Conservation (phyloP, 208 protist species). For the Jaenimonas drosophilae region DNA sequence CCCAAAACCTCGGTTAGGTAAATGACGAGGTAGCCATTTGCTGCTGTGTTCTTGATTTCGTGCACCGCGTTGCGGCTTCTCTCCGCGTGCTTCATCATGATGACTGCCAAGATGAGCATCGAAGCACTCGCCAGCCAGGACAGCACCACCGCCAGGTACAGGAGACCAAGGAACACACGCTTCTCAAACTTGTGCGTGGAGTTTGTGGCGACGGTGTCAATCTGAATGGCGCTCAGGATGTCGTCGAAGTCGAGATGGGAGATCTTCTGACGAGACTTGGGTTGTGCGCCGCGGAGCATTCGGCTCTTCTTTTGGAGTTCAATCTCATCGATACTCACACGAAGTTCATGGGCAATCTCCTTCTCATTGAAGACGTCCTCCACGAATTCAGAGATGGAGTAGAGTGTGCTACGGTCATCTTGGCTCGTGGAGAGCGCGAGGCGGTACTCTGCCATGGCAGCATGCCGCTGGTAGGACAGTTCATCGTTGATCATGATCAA, state of each 20-base stretch:
- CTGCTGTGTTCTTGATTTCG: not conserved
- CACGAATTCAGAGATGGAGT: constrained; percentile 5
- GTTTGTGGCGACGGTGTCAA: not conserved
- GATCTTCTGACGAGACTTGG: not conserved
- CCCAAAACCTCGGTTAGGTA: not conserved
- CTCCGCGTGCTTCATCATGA: not conserved
- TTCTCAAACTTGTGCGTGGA: not conserved
- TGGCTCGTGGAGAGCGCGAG: constrained; percentile 7
- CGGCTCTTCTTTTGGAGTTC: constrained; percentile 16
- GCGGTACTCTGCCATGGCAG: constrained; percentile 5
- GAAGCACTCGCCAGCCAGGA: not conserved
- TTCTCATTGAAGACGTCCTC: constrained; percentile 9
- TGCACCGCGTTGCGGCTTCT: not conserved
- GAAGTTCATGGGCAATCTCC: constrained; percentile 7
- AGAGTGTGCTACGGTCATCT: constrained; percentile 8
- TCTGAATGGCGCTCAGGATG: not conserved
- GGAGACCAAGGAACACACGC: constrained; percentile 5
- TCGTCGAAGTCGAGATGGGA: constrained; percentile 1
- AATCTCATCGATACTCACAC: constrained; percentile 8
- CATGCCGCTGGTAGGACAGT: constrained; percentile 3
- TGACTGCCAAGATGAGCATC: constrained; percentile 1
- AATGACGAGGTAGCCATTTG: not conserved
- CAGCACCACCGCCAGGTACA: not conserved
- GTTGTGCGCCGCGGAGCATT: constrained; percentile 2
- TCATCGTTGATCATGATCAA: constrained; percentile 4